Evolutionary conservation across 2,329 filamentous ascomycete genomes (phyloP), one percentile per base, ranked within the genome.

Genomic region (Scleromitrula shiraiana): DNA sequence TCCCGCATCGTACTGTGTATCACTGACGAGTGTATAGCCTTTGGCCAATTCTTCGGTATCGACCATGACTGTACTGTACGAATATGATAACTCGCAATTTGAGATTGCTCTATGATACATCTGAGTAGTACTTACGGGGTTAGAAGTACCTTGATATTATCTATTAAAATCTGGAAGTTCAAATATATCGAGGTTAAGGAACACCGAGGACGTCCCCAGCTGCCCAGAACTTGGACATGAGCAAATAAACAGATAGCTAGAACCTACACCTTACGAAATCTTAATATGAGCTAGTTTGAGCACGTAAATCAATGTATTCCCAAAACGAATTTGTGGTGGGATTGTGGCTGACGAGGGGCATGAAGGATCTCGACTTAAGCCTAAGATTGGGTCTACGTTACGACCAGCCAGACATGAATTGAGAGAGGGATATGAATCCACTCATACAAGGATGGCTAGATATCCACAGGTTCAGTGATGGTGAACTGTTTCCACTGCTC

Each of bases 31-130:
- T 2, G 49, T 51, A 14, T 51, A 53, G 30, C 49, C 49, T 40
- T 44, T 48, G n/a, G 51, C 51, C 30, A 53, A 15, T 17, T 53
- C 49, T n/a, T 26, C 26, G 8, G 51, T 51, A n/a, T 60, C 40
- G 30, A 51, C 26, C 30, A 49, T 48, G 36, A n/a, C 30, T 36
- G 3, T 17, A 2, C 8, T 27, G 2, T 36, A 15, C n/a, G 15
- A 15, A 12, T 37, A 8, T 37, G 35, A 10, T 22, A 36, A 36
- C 8, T 36, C 6, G 4, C 19, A n/a, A n/a, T n/a, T n/a, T n/a
- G n/a, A n/a, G n/a, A n/a, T 36, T 17, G 33, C n/a, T 17, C 9
- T 36, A 4, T 36, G 15, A 15, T 20, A 17, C 7, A 15, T 6
- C n/a, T 6, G 6, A 17, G 33, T 20, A 8, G 10, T 15, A 15